phyloP scores from a whole-genome alignment of 2,329 filamentous ascomycete genomes.

The Fusarium pseudoanthophilum region DNA sequence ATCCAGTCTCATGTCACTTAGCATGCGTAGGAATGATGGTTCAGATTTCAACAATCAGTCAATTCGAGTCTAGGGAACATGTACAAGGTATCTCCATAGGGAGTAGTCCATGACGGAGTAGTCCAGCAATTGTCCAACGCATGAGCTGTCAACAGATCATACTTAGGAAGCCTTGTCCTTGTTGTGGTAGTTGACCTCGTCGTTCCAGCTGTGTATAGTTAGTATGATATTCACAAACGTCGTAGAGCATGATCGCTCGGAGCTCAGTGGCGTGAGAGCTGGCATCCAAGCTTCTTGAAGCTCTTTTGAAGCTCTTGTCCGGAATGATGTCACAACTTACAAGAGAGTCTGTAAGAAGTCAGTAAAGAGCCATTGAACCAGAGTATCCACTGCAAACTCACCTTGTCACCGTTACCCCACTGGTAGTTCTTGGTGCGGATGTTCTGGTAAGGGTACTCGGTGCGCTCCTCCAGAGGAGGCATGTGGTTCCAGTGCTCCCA shows the following conservation, averaged over 20 bases:
- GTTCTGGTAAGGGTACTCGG: conserved; percentile 98
- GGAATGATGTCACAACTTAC: conserved; percentile 44
- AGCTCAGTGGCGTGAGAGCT: neutral
- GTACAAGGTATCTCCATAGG: conserved; percentile 45
- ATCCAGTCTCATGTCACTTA: neutral
- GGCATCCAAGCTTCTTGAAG: conserved; percentile 13
- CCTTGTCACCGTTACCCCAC: conserved; percentile 97
- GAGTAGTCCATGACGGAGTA: conserved; percentile 42
- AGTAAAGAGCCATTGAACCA: conserved; percentile 32
- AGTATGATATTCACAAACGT: conserved; percentile 16
- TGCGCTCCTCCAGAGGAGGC: conserved; percentile 87
- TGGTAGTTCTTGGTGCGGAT: conserved; percentile 95
- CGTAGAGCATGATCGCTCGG: neutral
- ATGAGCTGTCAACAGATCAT: conserved; percentile 25
- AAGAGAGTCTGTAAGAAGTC: conserved; percentile 63
- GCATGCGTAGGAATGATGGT: neutral
- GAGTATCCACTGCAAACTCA: conserved; percentile 49
- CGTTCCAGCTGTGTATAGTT: conserved; percentile 81
- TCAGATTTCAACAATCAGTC: conserved; percentile 38
- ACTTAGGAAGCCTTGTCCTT: conserved; percentile 75
- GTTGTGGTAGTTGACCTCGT: conserved; percentile 96
- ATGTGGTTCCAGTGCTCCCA: conserved; percentile 95
- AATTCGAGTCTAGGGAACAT: conserved; percentile 51
- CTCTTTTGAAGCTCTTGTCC: conserved; percentile 4
- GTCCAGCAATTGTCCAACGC: conserved; percentile 45